Base-by-base conservation (phyloP, 805 yeast genomes). In the Yamadazyma ubonensis region DNA sequence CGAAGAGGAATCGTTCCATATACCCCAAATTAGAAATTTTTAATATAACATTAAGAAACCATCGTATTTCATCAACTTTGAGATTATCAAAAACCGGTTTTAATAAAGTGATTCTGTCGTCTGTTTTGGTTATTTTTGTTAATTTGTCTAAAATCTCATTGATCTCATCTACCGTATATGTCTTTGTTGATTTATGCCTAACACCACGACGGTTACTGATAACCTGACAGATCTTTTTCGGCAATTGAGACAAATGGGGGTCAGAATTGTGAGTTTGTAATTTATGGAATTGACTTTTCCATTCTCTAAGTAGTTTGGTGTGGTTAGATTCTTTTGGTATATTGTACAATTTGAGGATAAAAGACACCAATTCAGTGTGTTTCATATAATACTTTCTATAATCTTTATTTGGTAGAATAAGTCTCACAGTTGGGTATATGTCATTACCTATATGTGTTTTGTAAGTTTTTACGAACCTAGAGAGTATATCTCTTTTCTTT, bases 1-100 rank as follows among this genome's bases (percentile, higher is more conserved):
- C 51, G 35, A 88, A 62, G 41, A 88, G 70, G 9, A 71, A 61
- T 20, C 72, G 69, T 49, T 86, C 91, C 43, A 80, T 70, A 6
- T 79, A 73, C 3, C 80, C 75, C n/a, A 86, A 60, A n/a, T 80
- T 70, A 33, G 76, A 71, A 44, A 67, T 59, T 61, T 78, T 80
- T 38, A 89, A 59, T 3, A 90, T 57, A 8, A 85, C 81, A 41
- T 81, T 78, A 43, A 87, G 70, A 28, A 88, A 65, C 75, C 84
- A 87, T 41, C 78, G 67, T 36, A 86, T 55, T 54, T 89, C 95
- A 2, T 72, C 64, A 10, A 79, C 73, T 21, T 76, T 67, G 76
- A 86, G 71, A 14, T 63, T 61, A 6, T 71, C 69, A 34, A 82
- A 55, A 38, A 83, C 65, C n/a, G 73, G 68, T 17, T 54, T 61